Percentiles rank a stretch among this genome's conserved stretches.
phyloP scores from a whole-genome alignment of 495 filamentous ascomycete genomes.

The Choiromyces venosus region DNA sequence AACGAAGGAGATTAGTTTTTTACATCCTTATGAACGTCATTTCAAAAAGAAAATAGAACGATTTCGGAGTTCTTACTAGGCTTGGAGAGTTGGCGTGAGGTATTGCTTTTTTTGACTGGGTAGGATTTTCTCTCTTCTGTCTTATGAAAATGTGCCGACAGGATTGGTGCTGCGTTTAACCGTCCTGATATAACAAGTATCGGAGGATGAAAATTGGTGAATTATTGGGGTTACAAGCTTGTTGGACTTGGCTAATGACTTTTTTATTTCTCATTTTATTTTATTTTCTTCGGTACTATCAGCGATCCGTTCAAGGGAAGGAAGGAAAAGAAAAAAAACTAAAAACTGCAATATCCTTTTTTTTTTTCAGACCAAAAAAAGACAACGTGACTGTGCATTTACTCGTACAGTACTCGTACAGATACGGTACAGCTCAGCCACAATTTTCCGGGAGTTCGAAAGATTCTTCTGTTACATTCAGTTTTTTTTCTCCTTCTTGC shows the following conservation, averaged over 20 bases:
- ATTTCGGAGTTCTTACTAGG: background rate
- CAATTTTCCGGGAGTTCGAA: slow-evolving; percentile 29
- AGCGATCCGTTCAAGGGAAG: background rate
- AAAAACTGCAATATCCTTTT: background rate
- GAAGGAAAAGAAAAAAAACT: background rate
- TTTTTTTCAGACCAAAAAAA: background rate
- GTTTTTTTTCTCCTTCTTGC: slow-evolving; percentile 17
- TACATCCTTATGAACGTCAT: background rate
- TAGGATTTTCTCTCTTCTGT: slow-evolving; percentile 8
- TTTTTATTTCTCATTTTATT: background rate
- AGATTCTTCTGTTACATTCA: slow-evolving; percentile 23
- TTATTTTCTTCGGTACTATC: background rate
- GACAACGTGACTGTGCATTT: slow-evolving; percentile 22
- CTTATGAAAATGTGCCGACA: slow-evolving; percentile 30
- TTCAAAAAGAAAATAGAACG: background rate
- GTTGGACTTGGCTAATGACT: slow-evolving; percentile 1
- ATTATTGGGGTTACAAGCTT: background rate
- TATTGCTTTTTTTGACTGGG: slow-evolving; percentile 8
- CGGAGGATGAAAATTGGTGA: background rate
- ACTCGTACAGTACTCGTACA: background rate
- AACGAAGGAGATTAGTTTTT: background rate
- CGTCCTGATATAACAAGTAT: slow-evolving; percentile 31
- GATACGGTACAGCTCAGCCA: slow-evolving; percentile 19
- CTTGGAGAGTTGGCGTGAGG: slow-evolving; percentile 11
- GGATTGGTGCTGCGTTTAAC: slow-evolving; percentile 33